Evolutionary conservation across 768 basidiomycete genomes (phyloP).

Genomic region (Hemileccinum impolitum): DNA sequence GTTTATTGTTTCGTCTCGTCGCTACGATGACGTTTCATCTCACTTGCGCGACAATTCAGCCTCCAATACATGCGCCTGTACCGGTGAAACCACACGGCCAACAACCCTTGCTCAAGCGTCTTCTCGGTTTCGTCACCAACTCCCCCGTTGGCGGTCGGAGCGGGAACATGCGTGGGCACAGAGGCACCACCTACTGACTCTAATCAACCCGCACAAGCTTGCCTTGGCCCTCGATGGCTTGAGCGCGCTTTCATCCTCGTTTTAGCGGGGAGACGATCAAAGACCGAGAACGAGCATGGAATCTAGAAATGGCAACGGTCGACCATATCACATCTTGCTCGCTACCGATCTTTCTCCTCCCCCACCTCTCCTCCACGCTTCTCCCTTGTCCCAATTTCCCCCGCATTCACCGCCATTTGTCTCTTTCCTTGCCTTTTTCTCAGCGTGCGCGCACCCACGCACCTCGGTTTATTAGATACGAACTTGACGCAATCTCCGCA

Average conservation of each 20-base stretch:
- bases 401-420: slow-evolving; percentile 2
- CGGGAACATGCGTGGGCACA: slow-evolving; percentile 22
- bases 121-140: slow-evolving; percentile 25
- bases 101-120: slow-evolving; percentile 30
- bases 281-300: not conserved
- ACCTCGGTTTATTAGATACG: slow-evolving; percentile 15
- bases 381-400: not conserved
- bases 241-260: not conserved
- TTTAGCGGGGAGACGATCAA: not conserved
- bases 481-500: slow-evolving; percentile 21
- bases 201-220: slow-evolving; percentile 17
- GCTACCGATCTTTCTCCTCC: slow-evolving; percentile 10
- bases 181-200: slow-evolving; percentile 8
- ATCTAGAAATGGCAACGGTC: no score
- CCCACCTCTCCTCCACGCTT: slow-evolving; percentile 8
- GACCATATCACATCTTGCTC: not conserved
- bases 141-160: slow-evolving; percentile 25
- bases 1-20: slow-evolving; percentile 6
- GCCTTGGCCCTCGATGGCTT: not conserved
- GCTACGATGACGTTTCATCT: not conserved
- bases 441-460: not conserved
- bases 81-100: slow-evolving; percentile 27
- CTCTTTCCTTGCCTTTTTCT: slow-evolving; percentile 2
- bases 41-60: slow-evolving; percentile 14
- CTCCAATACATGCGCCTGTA: slow-evolving; percentile 27